These are phyloP conservation scores for Naematelia aurantialba DNA, from an alignment of 768 basidiomycete species.

Conservation along the genomic window DNA sequence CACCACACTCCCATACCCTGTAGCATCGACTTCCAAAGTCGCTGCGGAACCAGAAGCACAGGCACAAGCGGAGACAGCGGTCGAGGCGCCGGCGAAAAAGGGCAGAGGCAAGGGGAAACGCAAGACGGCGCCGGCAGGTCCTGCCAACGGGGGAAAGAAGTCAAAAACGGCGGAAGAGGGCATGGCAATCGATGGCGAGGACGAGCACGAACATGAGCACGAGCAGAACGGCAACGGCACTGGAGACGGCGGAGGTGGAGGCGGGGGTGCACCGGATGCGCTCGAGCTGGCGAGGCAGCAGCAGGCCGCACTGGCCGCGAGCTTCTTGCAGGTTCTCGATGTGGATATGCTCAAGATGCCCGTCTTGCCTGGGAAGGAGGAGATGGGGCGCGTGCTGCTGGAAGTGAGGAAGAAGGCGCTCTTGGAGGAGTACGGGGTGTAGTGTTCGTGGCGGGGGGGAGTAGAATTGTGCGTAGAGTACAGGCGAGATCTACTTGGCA, in stretches of 20 bases:
- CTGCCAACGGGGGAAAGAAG: constrained; percentile 52
- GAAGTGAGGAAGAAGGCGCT: constrained; percentile 73
- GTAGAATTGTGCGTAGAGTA: neutral
- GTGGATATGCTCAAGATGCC: constrained; percentile 70
- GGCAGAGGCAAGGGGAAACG: constrained; percentile 16
- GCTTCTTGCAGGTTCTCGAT: constrained; percentile 66
- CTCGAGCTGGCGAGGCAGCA: constrained; percentile 6
- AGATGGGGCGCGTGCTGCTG: constrained; percentile 75
- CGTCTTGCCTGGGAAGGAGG: constrained; percentile 66
- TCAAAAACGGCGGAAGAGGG: constrained; percentile 32
- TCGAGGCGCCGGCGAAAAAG: neutral
- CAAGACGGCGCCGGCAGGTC: constrained; percentile 44
- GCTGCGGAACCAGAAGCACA: constrained; percentile 6
- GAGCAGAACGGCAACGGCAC: neutral
- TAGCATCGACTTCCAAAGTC: neutral
- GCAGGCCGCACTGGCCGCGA: constrained; percentile 26
- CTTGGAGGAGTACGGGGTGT: constrained; percentile 71
- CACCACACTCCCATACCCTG: constrained; percentile 12
- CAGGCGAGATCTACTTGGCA: too few species aligned
- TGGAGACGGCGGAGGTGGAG: neutral
- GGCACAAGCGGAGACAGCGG: neutral
- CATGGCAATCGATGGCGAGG: constrained; percentile 29
- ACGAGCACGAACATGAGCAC: too few species aligned
- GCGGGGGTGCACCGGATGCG: constrained; percentile 9
- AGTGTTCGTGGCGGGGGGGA: neutral